Conservation (phyloP, 176 grass and related monocot species). For the Oryza glumipatula region DNA sequence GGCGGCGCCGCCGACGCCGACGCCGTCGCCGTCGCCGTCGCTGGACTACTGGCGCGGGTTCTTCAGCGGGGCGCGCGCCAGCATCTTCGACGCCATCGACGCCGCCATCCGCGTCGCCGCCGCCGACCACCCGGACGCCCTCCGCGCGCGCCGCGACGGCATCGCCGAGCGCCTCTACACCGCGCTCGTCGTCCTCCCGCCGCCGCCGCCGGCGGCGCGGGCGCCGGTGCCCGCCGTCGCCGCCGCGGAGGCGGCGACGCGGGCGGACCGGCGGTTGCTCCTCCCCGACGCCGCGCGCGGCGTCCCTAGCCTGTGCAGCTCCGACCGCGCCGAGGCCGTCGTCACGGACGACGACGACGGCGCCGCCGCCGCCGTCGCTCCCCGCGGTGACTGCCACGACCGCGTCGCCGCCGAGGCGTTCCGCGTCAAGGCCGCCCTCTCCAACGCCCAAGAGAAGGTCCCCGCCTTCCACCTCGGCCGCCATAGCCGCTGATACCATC, state of each 20-base stretch:
- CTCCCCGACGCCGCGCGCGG: conserved; percentile 41
- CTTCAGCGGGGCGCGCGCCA: conserved; percentile 53
- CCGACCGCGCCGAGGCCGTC: conserved; percentile 48
- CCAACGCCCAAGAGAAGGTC: conserved; percentile 46
- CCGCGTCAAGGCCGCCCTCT: conserved; percentile 56
- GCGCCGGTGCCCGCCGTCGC: neutral
- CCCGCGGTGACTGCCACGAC: neutral
- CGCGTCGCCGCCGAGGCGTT: conserved; percentile 37
- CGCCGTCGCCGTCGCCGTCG: conserved; percentile 37
- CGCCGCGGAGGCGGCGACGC: neutral
- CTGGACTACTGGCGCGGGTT: conserved; percentile 74
- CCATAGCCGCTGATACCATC: neutral
- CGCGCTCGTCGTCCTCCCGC: conserved; percentile 26
- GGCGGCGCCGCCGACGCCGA: conserved; percentile 31
- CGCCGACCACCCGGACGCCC: conserved; percentile 50
- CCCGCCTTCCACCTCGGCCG: neutral
- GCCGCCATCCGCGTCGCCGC: conserved; percentile 63
- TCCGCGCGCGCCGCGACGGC: conserved; percentile 56
- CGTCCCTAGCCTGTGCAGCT: conserved; percentile 65
- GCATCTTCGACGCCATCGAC: conserved; percentile 66
- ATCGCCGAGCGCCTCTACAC: conserved; percentile 67
- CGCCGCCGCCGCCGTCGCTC: neutral
- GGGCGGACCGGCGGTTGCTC: neutral
- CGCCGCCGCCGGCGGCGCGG: neutral
- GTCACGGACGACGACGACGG: conserved; percentile 42